Percentiles rank a stretch among this genome's conserved stretches.
Evolutionary conservation across 176 grass and related monocot species (phyloP).

Genomic region (Pontederia paniculata): DNA sequence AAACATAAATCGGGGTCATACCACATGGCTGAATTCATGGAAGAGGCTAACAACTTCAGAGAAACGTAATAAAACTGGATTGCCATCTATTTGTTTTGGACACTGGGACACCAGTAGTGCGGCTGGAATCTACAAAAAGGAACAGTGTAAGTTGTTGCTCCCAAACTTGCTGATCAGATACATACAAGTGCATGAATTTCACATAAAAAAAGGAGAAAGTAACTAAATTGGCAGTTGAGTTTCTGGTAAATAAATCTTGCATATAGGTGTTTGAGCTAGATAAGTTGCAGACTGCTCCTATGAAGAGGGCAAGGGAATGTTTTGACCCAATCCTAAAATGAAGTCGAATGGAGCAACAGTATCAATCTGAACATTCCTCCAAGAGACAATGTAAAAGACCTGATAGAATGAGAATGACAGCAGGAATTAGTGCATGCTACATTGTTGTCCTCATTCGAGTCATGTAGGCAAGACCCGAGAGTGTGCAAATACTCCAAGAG

Average conservation of each 20-base stretch:
- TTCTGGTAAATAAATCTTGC: too few relatives aligned
- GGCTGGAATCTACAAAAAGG: constrained; percentile 48
- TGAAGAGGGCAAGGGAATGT: too few relatives aligned
- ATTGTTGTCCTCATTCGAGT: too few relatives aligned
- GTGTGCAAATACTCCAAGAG: not conserved
- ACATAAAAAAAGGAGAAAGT: not conserved
- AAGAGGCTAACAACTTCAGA: constrained; percentile 86
- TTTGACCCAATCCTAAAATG: too few relatives aligned
- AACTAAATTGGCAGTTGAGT: not conserved
- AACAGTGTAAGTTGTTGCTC: constrained; percentile 7
- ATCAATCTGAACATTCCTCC: too few relatives aligned
- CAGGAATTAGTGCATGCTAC: too few relatives aligned
- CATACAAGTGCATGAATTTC: not conserved
- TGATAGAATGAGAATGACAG: too few relatives aligned
- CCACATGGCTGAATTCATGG: constrained; percentile 97
- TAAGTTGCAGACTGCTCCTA: too few relatives aligned
- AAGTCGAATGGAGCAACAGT: too few relatives aligned
- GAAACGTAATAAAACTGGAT: constrained; percentile 62
- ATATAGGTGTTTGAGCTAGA: too few relatives aligned
- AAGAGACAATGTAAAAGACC: too few relatives aligned
- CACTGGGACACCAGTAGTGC: constrained; percentile 74
- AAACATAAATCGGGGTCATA: constrained; percentile 42
- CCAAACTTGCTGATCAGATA: not conserved
- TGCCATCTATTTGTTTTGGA: constrained; percentile 64
- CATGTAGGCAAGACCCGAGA: not conserved